Conservation (phyloP, 139 green algal genomes). For the Auxenochlorella pyrenoidosa region DNA sequence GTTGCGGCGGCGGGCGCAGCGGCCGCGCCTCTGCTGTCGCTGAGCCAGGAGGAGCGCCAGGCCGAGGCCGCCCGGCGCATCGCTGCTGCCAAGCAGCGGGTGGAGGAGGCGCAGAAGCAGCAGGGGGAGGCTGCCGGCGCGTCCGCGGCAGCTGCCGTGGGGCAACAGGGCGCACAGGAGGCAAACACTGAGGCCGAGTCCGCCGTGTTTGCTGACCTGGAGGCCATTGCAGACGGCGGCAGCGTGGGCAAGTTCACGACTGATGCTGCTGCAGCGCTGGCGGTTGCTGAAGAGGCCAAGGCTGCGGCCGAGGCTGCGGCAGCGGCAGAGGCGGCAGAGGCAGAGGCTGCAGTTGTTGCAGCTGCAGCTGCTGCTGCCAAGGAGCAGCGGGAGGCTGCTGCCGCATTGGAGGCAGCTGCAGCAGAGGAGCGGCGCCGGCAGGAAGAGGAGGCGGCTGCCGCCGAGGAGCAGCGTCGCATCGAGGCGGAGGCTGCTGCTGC, state of each 20-base stretch:
- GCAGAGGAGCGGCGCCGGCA: constrained; percentile 13
- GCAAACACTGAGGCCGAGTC: neutral
- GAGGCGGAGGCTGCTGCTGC: neutral
- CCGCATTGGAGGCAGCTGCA: neutral
- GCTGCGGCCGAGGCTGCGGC: neutral
- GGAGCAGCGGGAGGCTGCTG: neutral
- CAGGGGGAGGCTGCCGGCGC: neutral
- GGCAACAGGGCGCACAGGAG: neutral
- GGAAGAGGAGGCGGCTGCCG: neutral
- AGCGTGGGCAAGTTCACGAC: constrained; percentile 13
- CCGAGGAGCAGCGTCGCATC: constrained; percentile 2
- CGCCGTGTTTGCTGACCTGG: neutral
- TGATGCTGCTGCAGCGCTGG: constrained; percentile 12
- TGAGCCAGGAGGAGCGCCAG: constrained; percentile 10
- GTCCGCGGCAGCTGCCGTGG: neutral
- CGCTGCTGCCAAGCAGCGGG: neutral
- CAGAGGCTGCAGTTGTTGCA: neutral
- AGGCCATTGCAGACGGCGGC: constrained; percentile 14
- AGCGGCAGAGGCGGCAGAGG: neutral
- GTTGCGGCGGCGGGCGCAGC: neutral
- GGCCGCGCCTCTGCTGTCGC: neutral
- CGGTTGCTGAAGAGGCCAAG: neutral
- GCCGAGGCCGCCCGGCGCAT: constrained; percentile 14
- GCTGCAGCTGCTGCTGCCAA: neutral
- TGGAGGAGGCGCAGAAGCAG: neutral